Evolutionary conservation across 495 filamentous ascomycete genomes (phyloP).

Genomic region (Penicillium desertorum): DNA sequence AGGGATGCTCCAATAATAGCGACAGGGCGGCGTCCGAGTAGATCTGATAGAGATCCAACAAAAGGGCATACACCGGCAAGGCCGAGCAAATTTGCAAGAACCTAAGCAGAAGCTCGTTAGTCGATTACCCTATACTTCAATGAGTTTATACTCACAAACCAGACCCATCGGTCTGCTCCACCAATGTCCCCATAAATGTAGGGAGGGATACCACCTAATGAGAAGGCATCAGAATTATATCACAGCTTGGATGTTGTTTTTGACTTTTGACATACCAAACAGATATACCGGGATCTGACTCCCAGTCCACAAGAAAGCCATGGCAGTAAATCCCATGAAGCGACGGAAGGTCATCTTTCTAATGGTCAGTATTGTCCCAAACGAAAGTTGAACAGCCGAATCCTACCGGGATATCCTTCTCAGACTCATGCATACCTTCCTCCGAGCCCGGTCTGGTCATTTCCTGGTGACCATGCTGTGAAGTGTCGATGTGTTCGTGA

Average conservation of each 20-base stretch:
- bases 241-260: too few relatives aligned
- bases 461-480: slow-evolving; percentile 30
- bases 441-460: slow-evolving; percentile 19
- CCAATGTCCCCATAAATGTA: slow-evolving; percentile 66
- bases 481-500: slow-evolving; percentile 18
- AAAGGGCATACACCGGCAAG: slow-evolving; percentile 70
- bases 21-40: slow-evolving; percentile 66
- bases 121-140: background rate
- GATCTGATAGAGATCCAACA: slow-evolving; percentile 68
- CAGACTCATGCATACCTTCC: slow-evolving; percentile 24
- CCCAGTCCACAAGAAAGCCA: slow-evolving; percentile 67
- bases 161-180: slow-evolving; percentile 66
- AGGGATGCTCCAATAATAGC: slow-evolving; percentile 59
- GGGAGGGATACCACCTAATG: slow-evolving; percentile 55
- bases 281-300: slow-evolving; percentile 65
- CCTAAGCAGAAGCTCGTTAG: slow-evolving; percentile 22
- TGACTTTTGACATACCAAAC: slow-evolving; percentile 43
- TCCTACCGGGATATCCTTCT: slow-evolving; percentile 24
- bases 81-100: slow-evolving; percentile 64
- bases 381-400: background rate
- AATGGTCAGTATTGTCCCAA: slow-evolving; percentile 3
- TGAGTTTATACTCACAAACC: slow-evolving; percentile 53
- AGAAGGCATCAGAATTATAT: background rate
- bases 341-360: slow-evolving; percentile 55
- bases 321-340: slow-evolving; percentile 59